A percentile compares a stretch with the other conserved stretches of the same genome.
phyloP scores from a whole-genome alignment of 2,329 filamentous ascomycete genomes.

The Dothistroma pini region DNA sequence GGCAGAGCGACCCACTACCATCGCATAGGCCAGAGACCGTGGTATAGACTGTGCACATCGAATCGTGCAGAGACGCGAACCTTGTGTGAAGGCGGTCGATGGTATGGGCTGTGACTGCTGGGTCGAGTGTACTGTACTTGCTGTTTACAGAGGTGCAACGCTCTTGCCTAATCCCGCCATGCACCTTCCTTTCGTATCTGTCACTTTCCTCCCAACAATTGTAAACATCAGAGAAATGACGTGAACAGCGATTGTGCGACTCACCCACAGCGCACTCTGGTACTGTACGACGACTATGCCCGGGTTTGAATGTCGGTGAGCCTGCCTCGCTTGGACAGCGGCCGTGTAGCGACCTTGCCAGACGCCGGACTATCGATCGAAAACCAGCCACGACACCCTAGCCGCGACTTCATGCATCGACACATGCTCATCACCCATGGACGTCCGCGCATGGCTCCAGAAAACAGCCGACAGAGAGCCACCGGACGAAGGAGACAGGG shows the following conservation, averaged over 20 bases:
- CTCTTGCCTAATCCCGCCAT: not conserved
- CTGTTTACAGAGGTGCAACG: constrained; percentile 1
- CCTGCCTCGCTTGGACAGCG: not conserved
- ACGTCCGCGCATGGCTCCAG: constrained; percentile 46
- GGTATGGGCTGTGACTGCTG: not conserved
- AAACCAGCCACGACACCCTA: constrained; percentile 8
- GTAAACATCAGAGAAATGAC: not conserved
- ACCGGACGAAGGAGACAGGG: constrained; percentile 27
- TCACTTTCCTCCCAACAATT: not conserved
- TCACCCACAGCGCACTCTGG: not conserved
- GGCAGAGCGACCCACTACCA: not conserved
- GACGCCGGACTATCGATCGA: not conserved
- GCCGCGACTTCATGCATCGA: constrained; percentile 9
- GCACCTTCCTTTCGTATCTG: constrained; percentile 1
- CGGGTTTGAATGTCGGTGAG: constrained; percentile 11
- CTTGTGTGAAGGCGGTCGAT: not conserved
- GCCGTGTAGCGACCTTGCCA: not conserved
- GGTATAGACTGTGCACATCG: not conserved
- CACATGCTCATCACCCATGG: constrained; percentile 34
- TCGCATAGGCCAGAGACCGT: not conserved
- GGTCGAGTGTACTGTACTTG: not conserved
- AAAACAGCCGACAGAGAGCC: constrained; percentile 38
- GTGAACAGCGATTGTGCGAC: not conserved
- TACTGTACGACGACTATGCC: constrained; percentile 6
- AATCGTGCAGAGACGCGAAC: not conserved